Percentiles rank a stretch among this genome's conserved stretches.
Conservation (phyloP, 345 rosid species). For the Hibiscus trionum region DNA sequence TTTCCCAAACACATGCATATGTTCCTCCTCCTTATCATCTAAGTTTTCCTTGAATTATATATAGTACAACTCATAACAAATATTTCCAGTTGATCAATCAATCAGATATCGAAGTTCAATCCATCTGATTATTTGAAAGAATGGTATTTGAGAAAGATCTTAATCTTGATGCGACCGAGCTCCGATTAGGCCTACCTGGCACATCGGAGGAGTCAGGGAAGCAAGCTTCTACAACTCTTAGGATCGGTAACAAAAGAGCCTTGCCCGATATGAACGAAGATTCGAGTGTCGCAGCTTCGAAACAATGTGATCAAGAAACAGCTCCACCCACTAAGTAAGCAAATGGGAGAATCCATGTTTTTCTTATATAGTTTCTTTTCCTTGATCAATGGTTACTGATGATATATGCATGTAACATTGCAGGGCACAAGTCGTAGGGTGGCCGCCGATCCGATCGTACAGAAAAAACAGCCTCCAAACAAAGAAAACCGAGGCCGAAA, state of each 20-base stretch:
- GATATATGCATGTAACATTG: constrained; percentile 1
- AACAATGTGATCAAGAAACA: constrained; percentile 12
- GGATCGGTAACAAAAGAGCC: constrained; percentile 26
- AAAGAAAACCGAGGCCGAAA: constrained; percentile 23
- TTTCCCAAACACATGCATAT: neutral
- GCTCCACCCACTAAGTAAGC: constrained; percentile 33
- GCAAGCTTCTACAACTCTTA: constrained; percentile 1
- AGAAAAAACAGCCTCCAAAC: constrained; percentile 38
- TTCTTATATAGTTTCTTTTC: neutral
- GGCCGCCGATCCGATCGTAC: constrained; percentile 71
- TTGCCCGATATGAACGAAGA: constrained; percentile 25
- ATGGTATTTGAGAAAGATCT: constrained; percentile 32
- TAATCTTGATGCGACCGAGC: constrained; percentile 39
- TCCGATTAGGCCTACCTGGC: constrained; percentile 39
- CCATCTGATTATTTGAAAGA: neutral
- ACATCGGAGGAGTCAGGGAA: constrained; percentile 8
- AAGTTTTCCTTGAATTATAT: neutral
- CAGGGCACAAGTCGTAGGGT: constrained; percentile 65
- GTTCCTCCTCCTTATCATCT: neutral
- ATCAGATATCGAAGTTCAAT: neutral
- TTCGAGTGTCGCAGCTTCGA: neutral
- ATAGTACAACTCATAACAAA: neutral
- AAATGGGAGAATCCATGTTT: neutral
- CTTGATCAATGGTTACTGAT: neutral
- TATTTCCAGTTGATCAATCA: neutral